Evolutionary conservation across 768 basidiomycete species (phyloP), one percentile per base, ranked within the genome.

Genomic region (Tricholoma hemisulphureum): DNA sequence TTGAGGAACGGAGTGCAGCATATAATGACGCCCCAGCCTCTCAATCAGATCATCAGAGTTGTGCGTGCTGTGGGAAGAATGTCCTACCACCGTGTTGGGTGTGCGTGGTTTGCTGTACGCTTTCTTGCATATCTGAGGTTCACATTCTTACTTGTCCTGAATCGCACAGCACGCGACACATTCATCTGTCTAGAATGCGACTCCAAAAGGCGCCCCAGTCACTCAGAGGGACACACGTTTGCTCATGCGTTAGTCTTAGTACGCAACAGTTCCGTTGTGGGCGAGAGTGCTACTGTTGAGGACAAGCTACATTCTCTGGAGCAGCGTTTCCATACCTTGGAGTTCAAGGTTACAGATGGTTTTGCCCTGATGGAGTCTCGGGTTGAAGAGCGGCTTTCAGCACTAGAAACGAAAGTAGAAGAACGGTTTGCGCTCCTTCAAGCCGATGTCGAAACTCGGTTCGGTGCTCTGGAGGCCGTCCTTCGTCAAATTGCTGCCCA

Each of bases 151-250:
- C 24, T 34, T 21, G 21, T 4, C 32, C 2, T n/a, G n/a, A 13
- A n/a, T 39, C 21, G 26, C 21, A n/a, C 43, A 75, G 72, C 65
- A 18, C 67, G 64, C n/a, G 72, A 71, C 48, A 69, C 67, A 3
- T 70, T 71, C 51, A 61, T 75, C 23, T 75, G 74, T 58, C 46
- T 56, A 9, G 74, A 72, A 3, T 75, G 74, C 48, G 70, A 71
- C 50, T 39, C 37, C 3, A 67, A 62, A 35, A 56, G 64, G 26
- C 21, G 51, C 45, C 28, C 29, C 48, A 51, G 56, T 55, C 26
- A 41, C 45, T 11, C 41, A 51, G 41, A 55, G 53, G 21, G 65
- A 61, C 52, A 63, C 18, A 29, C 20, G 5, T 31, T 43, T 34
- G 61, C 61, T 6, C 73, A 75, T 61, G 61, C 71, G n/a, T 61